phyloP scores from a whole-genome alignment of 257 asterid species.

The Solanum virginianum region DNA sequence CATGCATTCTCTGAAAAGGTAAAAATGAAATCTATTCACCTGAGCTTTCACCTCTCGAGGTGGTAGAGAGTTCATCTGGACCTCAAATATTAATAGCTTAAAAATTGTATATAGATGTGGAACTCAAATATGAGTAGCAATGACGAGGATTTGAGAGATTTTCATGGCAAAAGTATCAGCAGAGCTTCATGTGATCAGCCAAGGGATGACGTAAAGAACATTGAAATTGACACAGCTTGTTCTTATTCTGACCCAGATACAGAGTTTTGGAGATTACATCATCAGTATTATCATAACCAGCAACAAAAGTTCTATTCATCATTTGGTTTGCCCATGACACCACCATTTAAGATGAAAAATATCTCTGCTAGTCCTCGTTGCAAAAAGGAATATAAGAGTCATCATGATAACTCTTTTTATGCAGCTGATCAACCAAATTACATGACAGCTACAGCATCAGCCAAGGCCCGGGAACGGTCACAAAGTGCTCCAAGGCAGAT shows the following conservation, averaged over 20 bases:
- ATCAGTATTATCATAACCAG: conserved; percentile 6
- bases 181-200: conserved; percentile 21
- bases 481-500: conserved; percentile 53
- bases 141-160: background rate
- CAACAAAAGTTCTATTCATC: conserved; percentile 5
- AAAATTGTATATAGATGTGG: conserved; percentile 22
- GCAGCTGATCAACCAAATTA: conserved; percentile 30
- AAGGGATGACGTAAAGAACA: conserved; percentile 20
- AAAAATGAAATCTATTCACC: background rate
- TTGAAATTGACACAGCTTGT: conserved; percentile 35
- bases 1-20: conserved; percentile 61
- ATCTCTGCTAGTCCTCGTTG: conserved; percentile 25
- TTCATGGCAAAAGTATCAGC: conserved; percentile 5
- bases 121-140: too few relatives aligned
- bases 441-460: conserved; percentile 73
- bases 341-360: conserved; percentile 21
- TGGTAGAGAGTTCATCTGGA: background rate
- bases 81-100: background rate
- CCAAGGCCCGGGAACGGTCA: conserved; percentile 58
- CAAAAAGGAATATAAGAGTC: conserved; percentile 4
- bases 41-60: background rate
- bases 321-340: conserved; percentile 7
- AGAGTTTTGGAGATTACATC: background rate
- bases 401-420: conserved; percentile 6
- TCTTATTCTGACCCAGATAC: conserved; percentile 10